Percentiles rank a stretch among this genome's conserved stretches.
Evolutionary conservation across 352 stramenopile species (phyloP).

Genomic region (Phytophthora foliorum): DNA sequence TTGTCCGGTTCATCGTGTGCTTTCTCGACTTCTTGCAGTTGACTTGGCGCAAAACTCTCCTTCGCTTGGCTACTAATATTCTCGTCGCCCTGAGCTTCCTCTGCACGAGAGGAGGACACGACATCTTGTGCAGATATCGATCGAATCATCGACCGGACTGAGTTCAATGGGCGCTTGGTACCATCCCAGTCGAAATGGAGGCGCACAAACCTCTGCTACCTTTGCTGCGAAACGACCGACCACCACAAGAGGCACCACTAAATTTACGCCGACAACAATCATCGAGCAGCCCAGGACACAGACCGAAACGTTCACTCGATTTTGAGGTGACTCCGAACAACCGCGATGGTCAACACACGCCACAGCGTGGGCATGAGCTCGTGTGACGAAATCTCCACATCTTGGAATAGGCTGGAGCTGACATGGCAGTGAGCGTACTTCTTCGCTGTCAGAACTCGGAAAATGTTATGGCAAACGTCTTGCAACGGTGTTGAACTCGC

Average conservation of each 20-base stretch:
- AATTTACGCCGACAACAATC: conserved; percentile 5
- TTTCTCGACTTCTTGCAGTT: conserved; percentile 4
- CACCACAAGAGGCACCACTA: conserved; percentile 14
- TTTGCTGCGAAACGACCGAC: conserved; percentile 25
- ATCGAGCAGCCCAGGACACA: neutral
- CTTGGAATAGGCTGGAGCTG: too few relatives aligned
- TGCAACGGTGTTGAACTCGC: too few relatives aligned
- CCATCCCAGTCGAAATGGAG: conserved; percentile 31
- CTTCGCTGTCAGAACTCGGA: too few relatives aligned
- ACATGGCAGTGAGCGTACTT: too few relatives aligned
- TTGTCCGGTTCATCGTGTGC: conserved; percentile 6
- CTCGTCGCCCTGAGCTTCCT: neutral
- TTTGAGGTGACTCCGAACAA: too few relatives aligned
- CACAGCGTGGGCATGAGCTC: too few relatives aligned
- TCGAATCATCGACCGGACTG: conserved; percentile 22
- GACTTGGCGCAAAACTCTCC: neutral
- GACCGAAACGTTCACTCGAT: conserved; percentile 1
- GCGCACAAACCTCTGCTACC: neutral
- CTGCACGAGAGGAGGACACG: neutral
- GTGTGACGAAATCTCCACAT: too few relatives aligned
- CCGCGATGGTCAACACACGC: too few relatives aligned
- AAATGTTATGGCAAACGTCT: too few relatives aligned
- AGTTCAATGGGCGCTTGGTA: conserved; percentile 23
- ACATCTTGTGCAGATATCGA: conserved; percentile 24
- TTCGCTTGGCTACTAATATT: neutral